Conservation (phyloP, 148 eudicot genomes). For the Vaccinium darrowii region DNA sequence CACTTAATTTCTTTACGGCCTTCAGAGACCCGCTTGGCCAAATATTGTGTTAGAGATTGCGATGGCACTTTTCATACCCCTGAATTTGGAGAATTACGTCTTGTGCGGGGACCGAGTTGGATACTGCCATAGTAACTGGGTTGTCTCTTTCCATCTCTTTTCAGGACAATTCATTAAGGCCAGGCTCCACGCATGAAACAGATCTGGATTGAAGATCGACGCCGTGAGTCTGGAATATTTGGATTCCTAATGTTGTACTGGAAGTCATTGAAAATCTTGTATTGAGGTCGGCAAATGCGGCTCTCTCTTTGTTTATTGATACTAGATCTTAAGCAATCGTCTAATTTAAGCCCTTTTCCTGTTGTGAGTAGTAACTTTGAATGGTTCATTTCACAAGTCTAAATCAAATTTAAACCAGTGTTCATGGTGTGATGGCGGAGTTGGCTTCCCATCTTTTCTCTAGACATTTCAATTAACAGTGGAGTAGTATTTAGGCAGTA, state of each 20-base stretch:
- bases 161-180: constrained; percentile 19
- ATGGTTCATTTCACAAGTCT: not conserved
- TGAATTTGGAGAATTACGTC: not conserved
- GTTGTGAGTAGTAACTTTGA: not conserved
- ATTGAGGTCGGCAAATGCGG: not conserved
- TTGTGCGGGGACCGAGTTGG: not conserved
- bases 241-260: not conserved
- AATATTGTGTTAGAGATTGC: not conserved
- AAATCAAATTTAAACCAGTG: not conserved
- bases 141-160: not conserved
- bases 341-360: not conserved
- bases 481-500: not conserved
- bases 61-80: not conserved
- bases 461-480: not conserved
- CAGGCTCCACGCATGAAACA: constrained; percentile 6
- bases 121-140: not conserved
- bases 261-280: not conserved
- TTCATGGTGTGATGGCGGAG: not conserved
- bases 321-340: not conserved
- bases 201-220: not conserved
- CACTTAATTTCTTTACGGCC: not conserved
- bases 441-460: constrained; percentile 6
- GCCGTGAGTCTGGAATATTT: not conserved
- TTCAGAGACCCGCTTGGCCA: not conserved
- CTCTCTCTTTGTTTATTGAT: not conserved